Evolutionary conservation across 2,329 filamentous ascomycete genomes (phyloP), one percentile per base, ranked within the genome.

Genomic region (Tetracladium maxilliforme): DNA sequence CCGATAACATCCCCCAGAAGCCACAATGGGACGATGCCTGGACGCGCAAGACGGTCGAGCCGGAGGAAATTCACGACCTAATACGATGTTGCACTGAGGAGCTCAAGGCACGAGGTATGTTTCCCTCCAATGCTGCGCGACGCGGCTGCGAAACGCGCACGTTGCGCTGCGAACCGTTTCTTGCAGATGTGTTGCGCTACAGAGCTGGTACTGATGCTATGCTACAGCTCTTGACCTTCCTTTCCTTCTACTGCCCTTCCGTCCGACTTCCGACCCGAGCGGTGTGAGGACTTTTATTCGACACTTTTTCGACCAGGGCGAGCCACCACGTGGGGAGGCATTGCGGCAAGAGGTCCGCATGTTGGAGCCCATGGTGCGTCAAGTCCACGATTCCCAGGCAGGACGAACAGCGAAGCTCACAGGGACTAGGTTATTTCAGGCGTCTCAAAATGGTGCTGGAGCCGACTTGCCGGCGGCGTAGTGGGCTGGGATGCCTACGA

Each of bases 361-460:
- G 57, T 82, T 80, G 14, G 87, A 94, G 51, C 84, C 87, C 30
- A 83, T 93, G 77, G 87, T 94, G 63, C 37, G 70, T n/a, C n/a
- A n/a, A n/a, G n/a, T n/a, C n/a, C n/a, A n/a, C n/a, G n/a, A n/a
- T n/a, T n/a, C n/a, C n/a, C n/a, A n/a, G 25, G 44, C 14, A 6
- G 17, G 19, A 26, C 17, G 36, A 29, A 16, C 22, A 22, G 26
- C 30, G 12, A 21, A 14, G 24, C 40, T 51, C 41, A 51, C 25
- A 24, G 24, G 19, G 13, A 19, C 16, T 34, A 93, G 83, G 84
- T 92, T 29, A 68, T 98, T 27, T 86, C 84, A 35, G 90, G 86
- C 41, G 84, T 94, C 21, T 64, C 90, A 36, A 98, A 95, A 59
- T 98, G 90, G 90, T 95, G 87, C 51, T 98, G 90, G 90, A 86